Evolutionary conservation across 2,329 filamentous ascomycete genomes (phyloP), one percentile per base, ranked within the genome.

Genomic region (Fusarium avenaceum): DNA sequence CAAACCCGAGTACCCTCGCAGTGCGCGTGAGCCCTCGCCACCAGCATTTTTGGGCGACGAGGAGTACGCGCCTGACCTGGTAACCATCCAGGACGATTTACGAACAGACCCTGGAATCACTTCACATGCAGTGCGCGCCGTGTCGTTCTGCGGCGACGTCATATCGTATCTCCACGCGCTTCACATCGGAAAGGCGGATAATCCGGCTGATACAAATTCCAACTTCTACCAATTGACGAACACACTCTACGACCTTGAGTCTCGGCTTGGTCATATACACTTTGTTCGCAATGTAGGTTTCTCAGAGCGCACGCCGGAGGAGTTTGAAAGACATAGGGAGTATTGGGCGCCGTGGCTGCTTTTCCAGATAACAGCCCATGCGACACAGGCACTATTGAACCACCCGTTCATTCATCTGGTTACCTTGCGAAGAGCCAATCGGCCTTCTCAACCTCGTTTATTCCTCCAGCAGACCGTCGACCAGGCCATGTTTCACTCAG

Each of bases 361-460:
- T 0, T 70, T 71, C 5, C 68, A 72, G 33, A 71, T 73, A 4
- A 42, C 62, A 6, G 65, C 68, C 0, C 71, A 72, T 6, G 65
- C 68, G 3, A 57, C 70, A 4, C 69, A 72, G 1, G 71, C 48
- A 0, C 10, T 72, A 2, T 35, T 73, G 1, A 69, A 73, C 3
- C 71, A 73, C 0, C 71, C 71, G 0, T 73, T 73, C 8, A 69
- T 73, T 0, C 71, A 73, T 2, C 71, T 73, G 1, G 66, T 72
- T 0, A 67, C 64, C 0, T 40, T 70, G 1, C 60, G 66, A n/a
- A 47, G 53, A 15, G 57, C 45, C 0, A 67, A 58, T 15, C 51
- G 63, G 3, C 54, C 67, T 0, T 66, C 63, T 11, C 71, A 70
- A 2, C 70, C 71, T 0, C 53, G 70, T 1, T 20, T 72, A 0